Evolutionary conservation across 2,329 filamentous ascomycete species (phyloP).

Genomic region (Graphiopsis chlorocephala): DNA sequence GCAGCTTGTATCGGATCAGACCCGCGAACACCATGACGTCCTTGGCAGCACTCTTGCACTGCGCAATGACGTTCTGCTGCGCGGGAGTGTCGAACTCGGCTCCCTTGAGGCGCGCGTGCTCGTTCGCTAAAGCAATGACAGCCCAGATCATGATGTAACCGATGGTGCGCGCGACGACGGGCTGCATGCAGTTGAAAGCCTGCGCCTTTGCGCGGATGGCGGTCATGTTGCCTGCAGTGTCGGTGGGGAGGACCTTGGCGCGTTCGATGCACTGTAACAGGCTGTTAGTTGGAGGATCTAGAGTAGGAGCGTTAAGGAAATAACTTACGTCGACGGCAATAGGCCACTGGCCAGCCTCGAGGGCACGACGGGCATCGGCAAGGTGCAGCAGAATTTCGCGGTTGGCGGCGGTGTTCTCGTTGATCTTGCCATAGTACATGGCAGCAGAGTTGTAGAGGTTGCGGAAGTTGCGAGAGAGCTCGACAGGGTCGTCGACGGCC

Average conservation of each 20-base stretch:
- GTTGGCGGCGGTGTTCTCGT: slow-evolving; percentile 55
- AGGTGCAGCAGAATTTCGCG: slow-evolving; percentile 60
- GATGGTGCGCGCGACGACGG: slow-evolving; percentile 82
- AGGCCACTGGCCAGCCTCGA: slow-evolving; percentile 59
- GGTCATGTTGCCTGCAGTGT: slow-evolving; percentile 70
- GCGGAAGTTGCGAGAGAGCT: slow-evolving; percentile 62
- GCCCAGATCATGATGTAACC: slow-evolving; percentile 93
- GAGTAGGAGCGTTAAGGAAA: neutral
- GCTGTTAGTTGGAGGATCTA: slow-evolving; percentile 45
- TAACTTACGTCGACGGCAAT: slow-evolving; percentile 62
- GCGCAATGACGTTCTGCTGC: slow-evolving; percentile 58
- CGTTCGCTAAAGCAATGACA: slow-evolving; percentile 77
- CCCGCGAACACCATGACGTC: slow-evolving; percentile 94
- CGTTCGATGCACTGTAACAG: slow-evolving; percentile 55
- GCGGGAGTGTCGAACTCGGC: slow-evolving; percentile 65
- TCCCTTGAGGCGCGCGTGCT: slow-evolving; percentile 67
- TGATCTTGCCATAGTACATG: slow-evolving; percentile 60
- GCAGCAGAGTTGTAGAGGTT: slow-evolving; percentile 60
- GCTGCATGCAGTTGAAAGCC: slow-evolving; percentile 73
- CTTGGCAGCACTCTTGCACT: slow-evolving; percentile 75
- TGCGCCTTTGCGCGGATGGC: slow-evolving; percentile 77
- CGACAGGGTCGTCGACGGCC: slow-evolving; percentile 64
- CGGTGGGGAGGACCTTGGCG: slow-evolving; percentile 77
- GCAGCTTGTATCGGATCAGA: slow-evolving; percentile 85
- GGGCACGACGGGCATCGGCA: slow-evolving; percentile 57